Percentiles rank a stretch among this genome's conserved stretches.
Conservation (phyloP, 2,329 filamentous ascomycete genomes). For the Fusarium nisikadoi region DNA sequence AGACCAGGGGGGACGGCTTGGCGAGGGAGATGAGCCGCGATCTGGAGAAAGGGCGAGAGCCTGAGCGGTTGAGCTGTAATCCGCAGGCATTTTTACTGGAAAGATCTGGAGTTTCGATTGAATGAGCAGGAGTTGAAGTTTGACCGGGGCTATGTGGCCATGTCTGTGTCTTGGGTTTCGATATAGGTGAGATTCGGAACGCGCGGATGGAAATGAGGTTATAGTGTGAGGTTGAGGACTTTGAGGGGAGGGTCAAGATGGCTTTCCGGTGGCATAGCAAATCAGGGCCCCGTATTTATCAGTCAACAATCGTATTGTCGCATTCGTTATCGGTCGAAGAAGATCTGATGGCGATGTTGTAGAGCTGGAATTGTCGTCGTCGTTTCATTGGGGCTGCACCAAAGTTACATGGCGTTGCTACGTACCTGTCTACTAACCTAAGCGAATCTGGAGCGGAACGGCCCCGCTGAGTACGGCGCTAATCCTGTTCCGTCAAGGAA, state of each 20-base stretch:
- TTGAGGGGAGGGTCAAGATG: background rate
- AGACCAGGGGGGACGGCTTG: constrained; percentile 45
- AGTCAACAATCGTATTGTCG: background rate
- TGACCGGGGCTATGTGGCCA: constrained; percentile 24
- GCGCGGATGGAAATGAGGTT: constrained; percentile 28
- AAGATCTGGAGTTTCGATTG: background rate
- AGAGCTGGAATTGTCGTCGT: constrained; percentile 17
- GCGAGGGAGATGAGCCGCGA: constrained; percentile 46
- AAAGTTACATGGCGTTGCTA: constrained; percentile 35
- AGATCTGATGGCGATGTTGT: constrained; percentile 1
- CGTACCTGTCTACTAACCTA: background rate
- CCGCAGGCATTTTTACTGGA: constrained; percentile 58
- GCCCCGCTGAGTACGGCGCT: constrained; percentile 20
- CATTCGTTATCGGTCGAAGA: background rate
- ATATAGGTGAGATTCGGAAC: constrained; percentile 30
- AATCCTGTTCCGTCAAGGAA: background rate
- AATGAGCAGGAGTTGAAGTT: background rate
- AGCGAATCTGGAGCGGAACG: constrained; percentile 15
- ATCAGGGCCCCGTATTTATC: background rate
- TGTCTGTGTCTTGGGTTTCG: constrained; percentile 23
- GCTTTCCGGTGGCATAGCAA: background rate
- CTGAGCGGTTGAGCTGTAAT: constrained; percentile 62
- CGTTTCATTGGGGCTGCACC: constrained; percentile 6
- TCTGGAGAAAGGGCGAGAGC: constrained; percentile 58
- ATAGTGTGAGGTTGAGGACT: constrained; percentile 4